Evolutionary conservation across 1,139 yeast genomes (phyloP).

Genomic region (Hyphopichia pseudoburtonii): DNA sequence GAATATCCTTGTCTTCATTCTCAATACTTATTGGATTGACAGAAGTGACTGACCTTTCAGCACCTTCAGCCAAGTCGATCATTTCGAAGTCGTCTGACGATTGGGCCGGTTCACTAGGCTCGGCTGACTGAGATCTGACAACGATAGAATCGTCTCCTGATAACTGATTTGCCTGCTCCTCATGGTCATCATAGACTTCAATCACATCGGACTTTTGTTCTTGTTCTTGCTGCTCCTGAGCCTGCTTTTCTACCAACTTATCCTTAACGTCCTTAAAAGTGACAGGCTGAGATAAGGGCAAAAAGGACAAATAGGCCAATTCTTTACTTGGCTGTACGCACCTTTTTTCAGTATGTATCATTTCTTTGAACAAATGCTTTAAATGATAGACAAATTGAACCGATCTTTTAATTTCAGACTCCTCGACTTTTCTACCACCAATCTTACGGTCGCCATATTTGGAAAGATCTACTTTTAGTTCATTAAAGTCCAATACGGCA

Average conservation of each 20-base stretch:
- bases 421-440: conserved; percentile 82
- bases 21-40: neutral
- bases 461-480: conserved; percentile 18
- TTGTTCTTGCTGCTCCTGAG: neutral
- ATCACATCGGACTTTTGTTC: conserved; percentile 5
- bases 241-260: neutral
- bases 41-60: neutral
- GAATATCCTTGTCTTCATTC: neutral
- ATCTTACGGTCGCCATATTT: conserved; percentile 52
- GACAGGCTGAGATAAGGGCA: conserved; percentile 69
- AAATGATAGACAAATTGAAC: conserved; percentile 77
- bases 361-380: conserved; percentile 63
- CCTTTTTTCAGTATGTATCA: conserved; percentile 61
- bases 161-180: conserved; percentile 10
- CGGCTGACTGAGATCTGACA: conserved; percentile 13
- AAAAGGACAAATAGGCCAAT: conserved; percentile 83
- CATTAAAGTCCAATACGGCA: conserved; percentile 56
- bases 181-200: conserved; percentile 12
- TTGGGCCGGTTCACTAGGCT: conserved; percentile 11
- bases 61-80: neutral
- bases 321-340: conserved; percentile 83
- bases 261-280: conserved; percentile 39
- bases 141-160: conserved; percentile 10
- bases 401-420: conserved; percentile 73
- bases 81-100: neutral